A percentile compares a stretch with the other conserved stretches of the same genome.
These are phyloP conservation scores for Trifolium fragiferum DNA, from an alignment of 306 rosid species.

Conservation along the genomic window DNA sequence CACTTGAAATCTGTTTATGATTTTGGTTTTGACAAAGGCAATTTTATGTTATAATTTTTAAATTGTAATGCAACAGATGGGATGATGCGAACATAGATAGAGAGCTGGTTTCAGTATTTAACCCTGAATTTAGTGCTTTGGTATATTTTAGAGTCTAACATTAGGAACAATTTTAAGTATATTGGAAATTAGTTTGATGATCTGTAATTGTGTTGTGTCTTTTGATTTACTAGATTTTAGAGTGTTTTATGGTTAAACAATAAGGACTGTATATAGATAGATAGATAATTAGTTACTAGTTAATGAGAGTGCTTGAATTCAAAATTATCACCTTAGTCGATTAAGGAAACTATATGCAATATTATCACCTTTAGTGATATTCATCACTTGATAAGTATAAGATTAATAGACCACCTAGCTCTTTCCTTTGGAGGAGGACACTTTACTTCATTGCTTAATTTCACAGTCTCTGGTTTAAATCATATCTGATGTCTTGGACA, in stretches of 20 bases:
- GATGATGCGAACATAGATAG: not conserved
- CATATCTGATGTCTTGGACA: not conserved
- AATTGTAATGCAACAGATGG: not conserved
- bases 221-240: not conserved
- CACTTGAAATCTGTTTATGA: not conserved
- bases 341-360: too few relatives aligned
- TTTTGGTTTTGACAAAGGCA: not conserved
- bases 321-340: not conserved
- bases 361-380: too few relatives aligned
- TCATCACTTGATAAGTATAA: too few relatives aligned
- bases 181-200: not conserved
- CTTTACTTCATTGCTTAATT: not conserved
- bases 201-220: not conserved
- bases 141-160: not conserved
- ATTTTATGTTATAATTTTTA: not conserved
- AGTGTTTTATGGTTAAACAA: not conserved
- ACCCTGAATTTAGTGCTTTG: not conserved
- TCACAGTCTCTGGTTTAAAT: not conserved
- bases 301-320: not conserved
- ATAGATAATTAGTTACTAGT: not conserved
- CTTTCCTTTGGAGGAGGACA: not conserved
- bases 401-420: not conserved
- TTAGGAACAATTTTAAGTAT: not conserved
- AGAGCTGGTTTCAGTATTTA: not conserved
- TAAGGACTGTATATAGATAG: not conserved